These are phyloP conservation scores for Lactarius hatsudake DNA, from an alignment of 768 basidiomycete genomes.

Conservation along the genomic window DNA sequence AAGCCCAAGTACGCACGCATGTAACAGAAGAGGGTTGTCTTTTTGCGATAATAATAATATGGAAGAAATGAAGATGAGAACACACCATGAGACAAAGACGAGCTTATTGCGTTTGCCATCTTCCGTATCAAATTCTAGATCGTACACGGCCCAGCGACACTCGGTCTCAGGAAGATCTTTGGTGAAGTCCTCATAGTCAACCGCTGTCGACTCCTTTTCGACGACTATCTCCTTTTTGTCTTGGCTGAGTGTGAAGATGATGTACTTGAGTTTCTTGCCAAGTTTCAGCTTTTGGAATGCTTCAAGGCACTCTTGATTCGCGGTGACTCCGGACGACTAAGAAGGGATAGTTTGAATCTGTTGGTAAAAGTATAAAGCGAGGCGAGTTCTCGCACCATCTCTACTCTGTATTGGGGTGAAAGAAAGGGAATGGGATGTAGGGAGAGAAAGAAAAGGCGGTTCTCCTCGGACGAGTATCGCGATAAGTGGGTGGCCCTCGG, in stretches of 20 bases:
- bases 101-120: conserved; percentile 86
- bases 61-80: neutral
- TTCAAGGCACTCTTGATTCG: conserved; percentile 55
- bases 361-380: neutral
- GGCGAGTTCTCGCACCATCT: conserved; percentile 23
- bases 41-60: neutral
- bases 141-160: conserved; percentile 90
- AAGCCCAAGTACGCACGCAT: neutral
- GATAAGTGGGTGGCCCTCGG: conserved; percentile 18
- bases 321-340: conserved; percentile 66
- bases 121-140: conserved; percentile 78
- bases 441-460: neutral
- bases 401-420: conserved; percentile 3
- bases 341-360: neutral
- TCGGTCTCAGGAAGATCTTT: conserved; percentile 66
- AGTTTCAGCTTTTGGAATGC: conserved; percentile 71
- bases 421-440: neutral
- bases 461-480: conserved; percentile 2
- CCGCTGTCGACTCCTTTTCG: conserved; percentile 53
- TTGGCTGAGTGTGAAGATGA: conserved; percentile 70
- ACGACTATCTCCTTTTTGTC: conserved; percentile 73
- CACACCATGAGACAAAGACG: conserved; percentile 76
- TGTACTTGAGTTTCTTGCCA: conserved; percentile 74
- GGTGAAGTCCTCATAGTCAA: conserved; percentile 71
- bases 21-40: neutral